Evolutionary conservation across 2,329 filamentous ascomycete genomes (phyloP).

Genomic region (Xylariaceae sp.): DNA sequence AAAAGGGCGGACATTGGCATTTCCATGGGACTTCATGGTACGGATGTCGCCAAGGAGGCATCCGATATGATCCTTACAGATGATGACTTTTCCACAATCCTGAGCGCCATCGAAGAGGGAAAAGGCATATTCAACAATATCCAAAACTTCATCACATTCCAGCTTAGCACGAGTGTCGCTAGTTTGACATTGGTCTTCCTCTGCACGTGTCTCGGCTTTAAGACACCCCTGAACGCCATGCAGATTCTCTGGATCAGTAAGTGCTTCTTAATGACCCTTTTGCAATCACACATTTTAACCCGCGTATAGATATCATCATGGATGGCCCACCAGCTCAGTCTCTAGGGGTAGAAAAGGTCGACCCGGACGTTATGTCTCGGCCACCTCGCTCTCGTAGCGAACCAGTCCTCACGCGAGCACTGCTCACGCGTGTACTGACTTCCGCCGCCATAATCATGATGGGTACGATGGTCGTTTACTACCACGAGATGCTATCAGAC

Average conservation of each 20-base stretch:
- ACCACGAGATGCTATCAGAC: conserved; percentile 82
- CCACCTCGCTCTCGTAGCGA: conserved; percentile 82
- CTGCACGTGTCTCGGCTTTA: conserved; percentile 88
- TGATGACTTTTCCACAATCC: conserved; percentile 86
- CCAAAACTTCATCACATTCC: conserved; percentile 98
- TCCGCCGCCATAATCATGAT: conserved; percentile 87
- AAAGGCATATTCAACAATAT: conserved; percentile 99
- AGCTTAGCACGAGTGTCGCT: conserved; percentile 93
- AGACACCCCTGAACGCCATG: conserved; percentile 96
- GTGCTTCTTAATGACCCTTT: too few species aligned
- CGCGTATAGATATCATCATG: conserved; percentile 86
- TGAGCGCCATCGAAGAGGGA: conserved; percentile 94
- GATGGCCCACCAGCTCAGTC: conserved; percentile 97
- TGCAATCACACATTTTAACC: conserved; percentile 22
- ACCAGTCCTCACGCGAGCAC: conserved; percentile 78
- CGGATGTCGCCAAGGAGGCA: conserved; percentile 94
- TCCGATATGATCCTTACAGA: conserved; percentile 92
- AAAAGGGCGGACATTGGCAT: conserved; percentile 98
- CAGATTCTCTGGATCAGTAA: conserved; percentile 99
- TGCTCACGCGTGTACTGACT: conserved; percentile 81
- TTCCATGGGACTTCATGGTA: conserved; percentile 91
- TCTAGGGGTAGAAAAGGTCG: conserved; percentile 90
- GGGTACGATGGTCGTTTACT: conserved; percentile 87
- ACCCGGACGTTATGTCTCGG: conserved; percentile 87
- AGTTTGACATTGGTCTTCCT: conserved; percentile 86